Evolutionary conservation across 345 rosid species (phyloP), one percentile per base, ranked within the genome.

Genomic region (Corymbia maculata): DNA sequence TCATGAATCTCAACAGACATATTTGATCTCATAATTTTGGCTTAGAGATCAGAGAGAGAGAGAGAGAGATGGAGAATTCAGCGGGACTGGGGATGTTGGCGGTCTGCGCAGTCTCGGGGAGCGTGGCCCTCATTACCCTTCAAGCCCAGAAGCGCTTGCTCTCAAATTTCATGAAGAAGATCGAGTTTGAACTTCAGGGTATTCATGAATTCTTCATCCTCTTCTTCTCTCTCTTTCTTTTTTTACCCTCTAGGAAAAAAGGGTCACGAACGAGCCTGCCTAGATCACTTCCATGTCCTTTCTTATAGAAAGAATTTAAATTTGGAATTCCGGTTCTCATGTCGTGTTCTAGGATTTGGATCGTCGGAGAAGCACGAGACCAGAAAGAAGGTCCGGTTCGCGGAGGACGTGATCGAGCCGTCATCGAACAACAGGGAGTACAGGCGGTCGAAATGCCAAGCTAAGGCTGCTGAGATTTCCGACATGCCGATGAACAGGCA

Each of bases 31-130:
- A 9, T 85, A 28, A 50, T 15, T 51, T n/a, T 5, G 42, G 84
- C 21, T 59, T 36, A 21, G 16, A 50, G 61, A 47, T 30, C 28
- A 52, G 8, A 19, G 42, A 52, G 51, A 55, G 19, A 68, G 51
- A 49, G 17, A 49, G 42, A 70, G 61, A 88, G 86, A 85, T 93
- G 97, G 92, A 92, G 86, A 89, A 88, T 57, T 91, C 93, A 8
- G 42, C 61, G 84, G 53, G 89, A 61, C 95, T 95, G 44, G 68
- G 95, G 79, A 91, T 94, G 86, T 89, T 97, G 93, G 94, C 97
- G 7, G 98, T 95, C 30, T 94, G 94, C 51, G 98, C 94, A 3
- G 96, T 95, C 87, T 97, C 99, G 7, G 98, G 98, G 88, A 94
- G 97, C 55, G 95, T 97, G 7, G 95, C 93, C 88, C 91, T 97